A percentile compares a stretch with the other conserved stretches of the same genome.
These are phyloP conservation scores for Lachnellula cervina DNA, from an alignment of 2,329 filamentous ascomycete genomes.

Conservation along the genomic window DNA sequence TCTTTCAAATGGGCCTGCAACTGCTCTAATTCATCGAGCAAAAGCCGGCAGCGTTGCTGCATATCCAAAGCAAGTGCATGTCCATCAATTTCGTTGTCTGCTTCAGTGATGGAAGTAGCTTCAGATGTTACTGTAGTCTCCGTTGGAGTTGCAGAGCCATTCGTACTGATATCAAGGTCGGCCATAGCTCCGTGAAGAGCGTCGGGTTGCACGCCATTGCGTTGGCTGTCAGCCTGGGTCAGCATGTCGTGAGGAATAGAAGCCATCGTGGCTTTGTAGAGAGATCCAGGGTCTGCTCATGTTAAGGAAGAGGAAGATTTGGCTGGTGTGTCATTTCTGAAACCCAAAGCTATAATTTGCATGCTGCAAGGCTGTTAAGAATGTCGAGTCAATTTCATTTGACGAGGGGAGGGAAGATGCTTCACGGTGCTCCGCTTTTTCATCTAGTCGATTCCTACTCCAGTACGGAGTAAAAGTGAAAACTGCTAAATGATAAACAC, in stretches of 20 bases:
- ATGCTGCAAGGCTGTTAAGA: no score
- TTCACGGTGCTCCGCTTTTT: no score
- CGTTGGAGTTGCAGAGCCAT: background rate
- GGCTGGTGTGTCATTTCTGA: no score
- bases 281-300: background rate
- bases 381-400: no score
- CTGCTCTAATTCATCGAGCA: constrained; percentile 41
- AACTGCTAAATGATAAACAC: no score
- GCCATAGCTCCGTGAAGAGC: background rate
- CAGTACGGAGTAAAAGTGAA: no score
- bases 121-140: background rate
- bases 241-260: background rate
- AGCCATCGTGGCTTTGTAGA: background rate
- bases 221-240: background rate
- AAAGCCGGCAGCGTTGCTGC: constrained; percentile 27
- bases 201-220: background rate
- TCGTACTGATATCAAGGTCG: background rate
- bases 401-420: no score
- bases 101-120: background rate
- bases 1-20: constrained; percentile 38
- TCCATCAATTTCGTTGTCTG: constrained; percentile 3
- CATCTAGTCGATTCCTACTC: no score
- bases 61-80: constrained; percentile 22
- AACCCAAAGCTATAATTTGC: no score
- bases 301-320: background rate